phyloP scores from a whole-genome alignment of 352 stramenopile species.

The Globisporangium barbulae region DNA sequence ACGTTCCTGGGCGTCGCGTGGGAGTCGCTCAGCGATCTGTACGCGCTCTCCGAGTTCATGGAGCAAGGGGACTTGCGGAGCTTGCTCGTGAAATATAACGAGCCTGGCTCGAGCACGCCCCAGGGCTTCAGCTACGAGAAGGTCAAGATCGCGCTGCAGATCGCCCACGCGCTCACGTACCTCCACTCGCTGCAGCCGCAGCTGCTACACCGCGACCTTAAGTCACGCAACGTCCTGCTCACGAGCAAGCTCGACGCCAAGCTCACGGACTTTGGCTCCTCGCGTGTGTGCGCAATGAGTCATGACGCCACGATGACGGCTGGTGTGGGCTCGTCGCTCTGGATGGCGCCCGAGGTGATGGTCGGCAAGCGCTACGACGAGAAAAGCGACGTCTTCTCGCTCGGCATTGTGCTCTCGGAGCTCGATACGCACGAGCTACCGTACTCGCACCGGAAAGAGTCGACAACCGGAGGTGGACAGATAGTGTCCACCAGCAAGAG shows the following conservation, averaged over 20 bases:
- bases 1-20: slow-evolving; percentile 53
- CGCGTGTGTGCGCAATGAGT: slow-evolving; percentile 6
- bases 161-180: slow-evolving; percentile 43
- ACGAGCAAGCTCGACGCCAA: slow-evolving; percentile 34
- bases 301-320: slow-evolving; percentile 30
- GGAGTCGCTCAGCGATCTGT: slow-evolving; percentile 46
- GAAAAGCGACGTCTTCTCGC: slow-evolving; percentile 42
- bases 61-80: slow-evolving; percentile 41
- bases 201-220: slow-evolving; percentile 62
- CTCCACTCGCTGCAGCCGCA: slow-evolving; percentile 37
- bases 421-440: slow-evolving; percentile 55
- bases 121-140: slow-evolving; percentile 30
- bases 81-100: slow-evolving; percentile 27
- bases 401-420: slow-evolving; percentile 81
- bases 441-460: slow-evolving; percentile 23
- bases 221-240: slow-evolving; percentile 68
- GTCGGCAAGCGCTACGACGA: slow-evolving; percentile 28
- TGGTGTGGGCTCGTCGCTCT: slow-evolving; percentile 31
- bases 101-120: not conserved
- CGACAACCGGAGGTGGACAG: not conserved
- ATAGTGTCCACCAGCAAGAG: not conserved
- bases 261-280: slow-evolving; percentile 50
- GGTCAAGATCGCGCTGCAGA: slow-evolving; percentile 36
- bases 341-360: slow-evolving; percentile 38
- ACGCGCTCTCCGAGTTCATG: slow-evolving; percentile 60